These are phyloP conservation scores for Hibiscus tridactylites DNA, from an alignment of 345 rosid genomes.

Conservation along the genomic window DNA sequence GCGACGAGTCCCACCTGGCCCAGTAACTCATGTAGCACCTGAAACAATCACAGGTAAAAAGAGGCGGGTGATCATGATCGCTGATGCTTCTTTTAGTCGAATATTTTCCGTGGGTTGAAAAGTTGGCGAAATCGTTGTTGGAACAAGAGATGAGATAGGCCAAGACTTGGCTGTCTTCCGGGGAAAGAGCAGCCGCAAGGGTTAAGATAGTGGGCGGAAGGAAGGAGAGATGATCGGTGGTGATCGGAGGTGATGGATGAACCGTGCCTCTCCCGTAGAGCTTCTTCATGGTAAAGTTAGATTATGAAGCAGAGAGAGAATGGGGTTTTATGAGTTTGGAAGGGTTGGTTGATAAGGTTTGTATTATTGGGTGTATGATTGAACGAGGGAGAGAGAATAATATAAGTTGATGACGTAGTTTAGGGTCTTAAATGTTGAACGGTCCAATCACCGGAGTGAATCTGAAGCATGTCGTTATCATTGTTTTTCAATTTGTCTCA, in stretches of 20 bases:
- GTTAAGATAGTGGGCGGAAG: constrained; percentile 71
- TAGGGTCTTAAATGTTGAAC: no score
- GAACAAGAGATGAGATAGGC: constrained; percentile 58
- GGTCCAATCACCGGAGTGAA: no score
- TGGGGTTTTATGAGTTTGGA: neutral
- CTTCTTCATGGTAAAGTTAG: constrained; percentile 49
- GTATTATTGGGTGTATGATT: no score
- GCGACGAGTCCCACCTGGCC: constrained; percentile 78
- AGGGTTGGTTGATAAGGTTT: no score
- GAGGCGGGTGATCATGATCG: constrained; percentile 35
- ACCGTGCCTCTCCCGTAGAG: constrained; percentile 61
- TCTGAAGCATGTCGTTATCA: no score
- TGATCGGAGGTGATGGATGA: constrained; percentile 53
- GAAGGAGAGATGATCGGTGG: constrained; percentile 42
- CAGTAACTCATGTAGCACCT: constrained; percentile 74
- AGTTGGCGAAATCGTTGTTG: constrained; percentile 10
- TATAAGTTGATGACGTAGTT: no score
- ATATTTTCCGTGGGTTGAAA: constrained; percentile 5
- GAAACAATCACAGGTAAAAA: constrained; percentile 65
- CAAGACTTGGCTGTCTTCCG: constrained; percentile 52
- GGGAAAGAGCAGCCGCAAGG: constrained; percentile 54
- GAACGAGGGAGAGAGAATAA: no score
- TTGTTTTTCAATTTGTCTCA: no score
- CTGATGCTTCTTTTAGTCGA: neutral
- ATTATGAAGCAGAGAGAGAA: neutral